Evolutionary conservation across 2,329 filamentous ascomycete species (phyloP).

Genomic region (Leptoxyphium fumago): DNA sequence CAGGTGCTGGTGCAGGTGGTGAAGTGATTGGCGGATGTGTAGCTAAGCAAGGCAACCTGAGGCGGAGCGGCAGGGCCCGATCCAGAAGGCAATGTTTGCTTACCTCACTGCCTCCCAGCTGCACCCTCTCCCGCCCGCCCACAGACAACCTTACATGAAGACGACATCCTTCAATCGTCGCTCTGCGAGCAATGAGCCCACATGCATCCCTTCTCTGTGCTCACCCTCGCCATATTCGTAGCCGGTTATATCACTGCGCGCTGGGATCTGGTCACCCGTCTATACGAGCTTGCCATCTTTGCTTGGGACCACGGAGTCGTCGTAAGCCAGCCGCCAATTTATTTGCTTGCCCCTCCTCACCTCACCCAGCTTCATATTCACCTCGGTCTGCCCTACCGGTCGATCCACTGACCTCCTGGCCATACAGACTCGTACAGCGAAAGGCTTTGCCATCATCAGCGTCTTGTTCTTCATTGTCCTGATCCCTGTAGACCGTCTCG

Average conservation of each 20-base stretch:
- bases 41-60: no score
- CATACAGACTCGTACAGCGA: constrained; percentile 61
- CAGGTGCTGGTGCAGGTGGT: no score
- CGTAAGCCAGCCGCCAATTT: constrained; percentile 32
- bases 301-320: constrained; percentile 98
- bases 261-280: constrained; percentile 92
- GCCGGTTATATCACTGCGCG: constrained; percentile 98
- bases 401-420: constrained; percentile 1
- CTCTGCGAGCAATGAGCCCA: background rate
- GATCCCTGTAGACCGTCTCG: constrained; percentile 71
- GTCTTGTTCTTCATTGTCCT: constrained; percentile 73
- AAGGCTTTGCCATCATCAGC: constrained; percentile 71
- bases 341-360: background rate
- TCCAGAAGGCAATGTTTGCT: no score
- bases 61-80: no score
- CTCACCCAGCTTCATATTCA: constrained; percentile 1
- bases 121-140: no score
- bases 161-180: no score
- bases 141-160: no score
- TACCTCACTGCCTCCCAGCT: no score
- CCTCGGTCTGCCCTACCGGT: background rate
- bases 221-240: constrained; percentile 96
- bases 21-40: no score
- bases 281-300: constrained; percentile 94
- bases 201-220: constrained; percentile 96